phyloP scores from a whole-genome alignment of 176 grass and related monocot species.

The Eremochloa ophiuroides region DNA sequence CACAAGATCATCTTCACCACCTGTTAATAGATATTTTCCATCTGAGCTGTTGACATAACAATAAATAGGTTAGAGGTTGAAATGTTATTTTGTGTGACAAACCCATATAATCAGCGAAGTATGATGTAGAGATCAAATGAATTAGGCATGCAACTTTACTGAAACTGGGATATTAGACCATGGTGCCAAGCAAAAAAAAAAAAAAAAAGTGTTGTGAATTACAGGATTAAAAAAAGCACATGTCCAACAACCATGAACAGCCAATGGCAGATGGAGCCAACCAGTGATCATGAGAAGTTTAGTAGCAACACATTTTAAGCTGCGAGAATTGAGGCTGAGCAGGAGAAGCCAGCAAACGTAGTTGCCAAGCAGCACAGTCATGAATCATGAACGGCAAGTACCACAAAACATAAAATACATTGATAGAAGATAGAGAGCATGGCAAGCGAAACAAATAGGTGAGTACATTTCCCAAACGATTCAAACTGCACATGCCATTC shows the following conservation, averaged over 20 bases:
- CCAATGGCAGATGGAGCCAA: not conserved
- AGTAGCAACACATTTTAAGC: not conserved
- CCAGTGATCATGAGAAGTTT: not conserved
- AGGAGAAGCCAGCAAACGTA: not conserved
- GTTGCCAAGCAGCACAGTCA: not conserved
- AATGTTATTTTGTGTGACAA: conserved; percentile 18
- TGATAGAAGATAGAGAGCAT: not conserved
- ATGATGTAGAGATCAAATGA: conserved; percentile 8
- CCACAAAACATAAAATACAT: not conserved
- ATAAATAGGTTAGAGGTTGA: conserved; percentile 13
- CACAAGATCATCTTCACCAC: conserved; percentile 97
- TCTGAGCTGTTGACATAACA: conserved; percentile 57
- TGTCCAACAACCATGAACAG: not conserved
- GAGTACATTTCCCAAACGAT: not conserved
- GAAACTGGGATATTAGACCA: not conserved
- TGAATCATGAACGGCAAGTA: not conserved
- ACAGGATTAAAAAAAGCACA: not conserved
- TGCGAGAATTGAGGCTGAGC: not conserved
- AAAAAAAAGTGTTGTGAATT: not conserved
- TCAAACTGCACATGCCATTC: conserved; percentile 20
- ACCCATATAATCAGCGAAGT: not conserved
- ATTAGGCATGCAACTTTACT: not conserved
- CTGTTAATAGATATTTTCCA: conserved; percentile 91
- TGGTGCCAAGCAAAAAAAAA: not conserved
- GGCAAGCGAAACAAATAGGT: not conserved